Conservation (phyloP, 208 protist genomes). For the Blastocrithidia nonstop region DNA sequence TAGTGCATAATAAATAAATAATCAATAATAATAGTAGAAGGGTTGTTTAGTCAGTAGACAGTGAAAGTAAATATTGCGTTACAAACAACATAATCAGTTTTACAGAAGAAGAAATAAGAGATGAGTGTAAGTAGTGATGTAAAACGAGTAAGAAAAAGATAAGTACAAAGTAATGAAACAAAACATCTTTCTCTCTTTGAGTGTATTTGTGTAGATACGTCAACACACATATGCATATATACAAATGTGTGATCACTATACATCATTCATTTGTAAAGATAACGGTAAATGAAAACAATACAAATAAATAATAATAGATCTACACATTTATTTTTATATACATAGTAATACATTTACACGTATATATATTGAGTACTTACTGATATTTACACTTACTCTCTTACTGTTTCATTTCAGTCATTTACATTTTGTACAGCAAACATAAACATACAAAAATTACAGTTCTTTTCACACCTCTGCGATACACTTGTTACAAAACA, state of each 20-base stretch:
- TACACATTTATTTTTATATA: background rate
- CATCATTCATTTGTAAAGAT: background rate
- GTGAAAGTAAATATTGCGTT: background rate
- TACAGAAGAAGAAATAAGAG: conserved; percentile 4
- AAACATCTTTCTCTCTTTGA: background rate
- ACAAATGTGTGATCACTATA: background rate
- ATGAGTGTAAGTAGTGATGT: background rate
- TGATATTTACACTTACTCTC: background rate
- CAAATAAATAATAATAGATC: background rate
- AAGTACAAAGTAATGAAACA: background rate
- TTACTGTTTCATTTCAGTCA: background rate
- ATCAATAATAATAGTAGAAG: background rate
- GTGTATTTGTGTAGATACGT: no score
- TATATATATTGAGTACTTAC: background rate
- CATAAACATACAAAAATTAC: background rate
- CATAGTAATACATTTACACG: background rate
- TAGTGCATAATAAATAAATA: background rate
- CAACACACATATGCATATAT: no score
- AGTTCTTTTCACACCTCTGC: background rate
- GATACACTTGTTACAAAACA: background rate
- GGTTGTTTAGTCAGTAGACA: no score
- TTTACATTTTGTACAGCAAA: background rate
- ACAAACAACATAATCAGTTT: background rate
- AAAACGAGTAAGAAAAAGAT: background rate
- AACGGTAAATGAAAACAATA: background rate